Evolutionary conservation across 2,329 filamentous ascomycete genomes (phyloP).

Genomic region (Aspergillus hortae): DNA sequence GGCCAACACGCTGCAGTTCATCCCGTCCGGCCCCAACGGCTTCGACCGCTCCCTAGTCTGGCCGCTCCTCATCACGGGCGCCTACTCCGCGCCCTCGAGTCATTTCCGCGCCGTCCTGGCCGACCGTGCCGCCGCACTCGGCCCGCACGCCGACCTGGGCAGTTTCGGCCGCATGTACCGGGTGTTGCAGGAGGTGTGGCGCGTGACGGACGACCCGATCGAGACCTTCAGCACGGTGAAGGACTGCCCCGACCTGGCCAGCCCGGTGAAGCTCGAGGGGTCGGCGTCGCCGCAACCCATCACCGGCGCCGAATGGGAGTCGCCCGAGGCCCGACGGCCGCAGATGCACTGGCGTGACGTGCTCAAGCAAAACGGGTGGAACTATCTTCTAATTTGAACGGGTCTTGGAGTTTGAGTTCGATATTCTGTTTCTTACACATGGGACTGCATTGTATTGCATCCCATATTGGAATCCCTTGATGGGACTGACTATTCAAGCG

Average conservation of each 20-base stretch:
- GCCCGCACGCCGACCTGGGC: slow-evolving; percentile 73
- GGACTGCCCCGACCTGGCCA: slow-evolving; percentile 4
- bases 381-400: slow-evolving; percentile 79
- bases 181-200: slow-evolving; percentile 80
- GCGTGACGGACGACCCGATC: slow-evolving; percentile 60
- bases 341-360: slow-evolving; percentile 92
- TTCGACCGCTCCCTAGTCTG: slow-evolving; percentile 90
- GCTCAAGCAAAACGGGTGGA: slow-evolving; percentile 88
- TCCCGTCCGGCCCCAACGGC: slow-evolving; percentile 75
- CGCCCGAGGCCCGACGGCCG: slow-evolving; percentile 39
- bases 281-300: slow-evolving; percentile 14
- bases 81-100: slow-evolving; percentile 68
- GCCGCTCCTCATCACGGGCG: slow-evolving; percentile 86
- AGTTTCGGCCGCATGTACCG: slow-evolving; percentile 80
- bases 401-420: not conserved
- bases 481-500: slow-evolving; percentile 16
- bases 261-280: slow-evolving; percentile 18
- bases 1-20: slow-evolving; percentile 70
- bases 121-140: slow-evolving; percentile 70
- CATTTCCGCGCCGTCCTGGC: slow-evolving; percentile 74
- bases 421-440: not conserved
- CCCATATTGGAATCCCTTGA: slow-evolving; percentile 17
- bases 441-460: slow-evolving; percentile 10
- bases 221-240: slow-evolving; percentile 9
- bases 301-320: slow-evolving; percentile 5